phyloP scores from a whole-genome alignment of 2,329 filamentous ascomycete genomes.

The Diplocarpon mali region DNA sequence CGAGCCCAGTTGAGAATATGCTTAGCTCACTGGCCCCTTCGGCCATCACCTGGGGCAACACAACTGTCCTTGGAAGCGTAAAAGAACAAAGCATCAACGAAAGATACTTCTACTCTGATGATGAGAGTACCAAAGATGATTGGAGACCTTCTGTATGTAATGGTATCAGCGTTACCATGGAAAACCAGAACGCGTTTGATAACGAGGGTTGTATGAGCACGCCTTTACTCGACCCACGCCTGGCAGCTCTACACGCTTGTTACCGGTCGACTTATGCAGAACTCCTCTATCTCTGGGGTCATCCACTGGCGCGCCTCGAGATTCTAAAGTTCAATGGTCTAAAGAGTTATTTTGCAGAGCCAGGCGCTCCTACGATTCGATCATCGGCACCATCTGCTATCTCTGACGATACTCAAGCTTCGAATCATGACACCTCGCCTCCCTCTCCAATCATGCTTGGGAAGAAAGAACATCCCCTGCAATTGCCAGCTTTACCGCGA shows the following conservation, averaged over 20 bases:
- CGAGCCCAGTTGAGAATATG: slow-evolving; percentile 51
- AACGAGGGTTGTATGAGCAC: slow-evolving; percentile 54
- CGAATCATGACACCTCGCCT: slow-evolving; percentile 16
- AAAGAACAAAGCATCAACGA: slow-evolving; percentile 22
- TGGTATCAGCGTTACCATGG: slow-evolving; percentile 36
- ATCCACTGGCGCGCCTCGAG: slow-evolving; percentile 51
- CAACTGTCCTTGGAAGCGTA: slow-evolving; percentile 29
- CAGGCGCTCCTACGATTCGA: slow-evolving; percentile 22
- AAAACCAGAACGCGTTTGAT: slow-evolving; percentile 55
- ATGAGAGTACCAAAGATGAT: slow-evolving; percentile 18
- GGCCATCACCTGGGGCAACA: slow-evolving; percentile 30
- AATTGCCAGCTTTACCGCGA: slow-evolving; percentile 37
- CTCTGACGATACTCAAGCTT: slow-evolving; percentile 20
- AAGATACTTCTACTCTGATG: slow-evolving; percentile 24
- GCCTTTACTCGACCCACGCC: slow-evolving; percentile 42
- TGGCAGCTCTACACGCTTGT: slow-evolving; percentile 39
- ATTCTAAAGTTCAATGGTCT: slow-evolving; percentile 60
- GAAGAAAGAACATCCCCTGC: slow-evolving; percentile 34
- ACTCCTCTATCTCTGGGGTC: slow-evolving; percentile 55
- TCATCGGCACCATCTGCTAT: slow-evolving; percentile 21
- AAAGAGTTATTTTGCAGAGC: slow-evolving; percentile 34
- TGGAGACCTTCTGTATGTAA: slow-evolving; percentile 18
- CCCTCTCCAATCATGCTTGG: slow-evolving; percentile 44
- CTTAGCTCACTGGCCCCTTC: slow-evolving; percentile 40
- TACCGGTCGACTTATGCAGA: slow-evolving; percentile 59